phyloP scores from a whole-genome alignment of 164 flowering plant genomes.

The Sedum album region DNA sequence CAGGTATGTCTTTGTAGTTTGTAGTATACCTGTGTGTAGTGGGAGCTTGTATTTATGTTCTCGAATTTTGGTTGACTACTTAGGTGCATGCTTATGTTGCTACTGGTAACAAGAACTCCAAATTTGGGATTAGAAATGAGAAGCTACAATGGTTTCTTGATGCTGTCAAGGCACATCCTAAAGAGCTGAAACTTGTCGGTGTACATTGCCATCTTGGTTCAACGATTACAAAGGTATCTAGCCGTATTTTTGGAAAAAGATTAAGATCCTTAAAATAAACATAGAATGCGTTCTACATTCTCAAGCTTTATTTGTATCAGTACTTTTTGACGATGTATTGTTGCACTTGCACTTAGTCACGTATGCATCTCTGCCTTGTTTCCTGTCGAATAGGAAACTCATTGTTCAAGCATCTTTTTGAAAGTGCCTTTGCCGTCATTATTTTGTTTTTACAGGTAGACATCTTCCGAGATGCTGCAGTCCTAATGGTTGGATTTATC shows the following conservation, averaged over 20 bases:
- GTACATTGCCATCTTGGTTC: slow-evolving; percentile 99
- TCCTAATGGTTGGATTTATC: slow-evolving; percentile 86
- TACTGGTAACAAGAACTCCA: slow-evolving; percentile 95
- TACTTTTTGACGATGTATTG: too few relatives aligned
- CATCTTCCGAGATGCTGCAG: slow-evolving; percentile 93
- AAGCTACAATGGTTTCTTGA: slow-evolving; percentile 98
- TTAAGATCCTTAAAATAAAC: not conserved
- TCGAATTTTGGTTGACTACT: not conserved
- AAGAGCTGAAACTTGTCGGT: slow-evolving; percentile 91
- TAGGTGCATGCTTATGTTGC: slow-evolving; percentile 99
- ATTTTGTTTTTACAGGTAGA: slow-evolving; percentile 47
- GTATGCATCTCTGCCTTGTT: too few relatives aligned
- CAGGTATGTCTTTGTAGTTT: slow-evolving; percentile 40
- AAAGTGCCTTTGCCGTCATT: not conserved
- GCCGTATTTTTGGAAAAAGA: not conserved
- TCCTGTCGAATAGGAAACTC: too few relatives aligned
- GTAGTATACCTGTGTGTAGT: not conserved
- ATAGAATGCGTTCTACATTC: not conserved
- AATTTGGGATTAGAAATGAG: slow-evolving; percentile 97
- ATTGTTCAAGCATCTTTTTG: too few relatives aligned
- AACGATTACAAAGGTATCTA: slow-evolving; percentile 87
- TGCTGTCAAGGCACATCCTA: slow-evolving; percentile 78
- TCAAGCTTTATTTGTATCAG: too few relatives aligned
- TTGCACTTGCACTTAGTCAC: too few relatives aligned
- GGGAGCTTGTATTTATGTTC: not conserved